These are phyloP conservation scores for Leccinellum luteum DNA, from an alignment of 768 basidiomycete species.

Conservation along the genomic window DNA sequence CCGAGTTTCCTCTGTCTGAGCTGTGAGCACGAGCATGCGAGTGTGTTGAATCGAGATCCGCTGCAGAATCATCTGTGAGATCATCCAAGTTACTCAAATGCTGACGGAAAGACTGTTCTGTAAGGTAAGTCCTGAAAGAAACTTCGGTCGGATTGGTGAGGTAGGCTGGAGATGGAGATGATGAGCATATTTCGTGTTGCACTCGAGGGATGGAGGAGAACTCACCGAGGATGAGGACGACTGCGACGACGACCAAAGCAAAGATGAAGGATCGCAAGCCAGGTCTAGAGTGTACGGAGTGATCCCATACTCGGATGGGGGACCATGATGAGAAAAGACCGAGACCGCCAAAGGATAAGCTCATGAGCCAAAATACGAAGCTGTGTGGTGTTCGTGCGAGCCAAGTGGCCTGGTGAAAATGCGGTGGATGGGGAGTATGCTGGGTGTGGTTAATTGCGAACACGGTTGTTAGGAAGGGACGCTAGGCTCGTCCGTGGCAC, in stretches of 20 bases:
- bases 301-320: constrained; percentile 50
- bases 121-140: constrained; percentile 92
- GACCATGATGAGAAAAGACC: constrained; percentile 58
- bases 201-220: background rate
- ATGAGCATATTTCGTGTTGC: background rate
- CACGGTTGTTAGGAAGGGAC: constrained; percentile 42
- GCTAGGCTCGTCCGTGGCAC: constrained; percentile 3
- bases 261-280: constrained; percentile 73
- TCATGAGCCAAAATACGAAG: constrained; percentile 57
- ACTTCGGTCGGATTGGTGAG: constrained; percentile 93
- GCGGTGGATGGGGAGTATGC: constrained; percentile 26
- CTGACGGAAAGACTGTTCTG: constrained; percentile 95
- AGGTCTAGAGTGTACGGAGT: constrained; percentile 50
- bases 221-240: constrained; percentile 72
- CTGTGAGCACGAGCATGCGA: constrained; percentile 25
- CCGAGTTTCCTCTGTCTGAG: constrained; percentile 16
- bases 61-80: constrained; percentile 46
- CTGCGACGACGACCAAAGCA: constrained; percentile 62
- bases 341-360: constrained; percentile 61
- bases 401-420: constrained; percentile 34
- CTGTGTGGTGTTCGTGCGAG: constrained; percentile 39
- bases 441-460: constrained; percentile 32
- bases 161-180: constrained; percentile 59
- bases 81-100: constrained; percentile 87
- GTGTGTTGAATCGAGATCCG: constrained; percentile 32